These are phyloP conservation scores for Helianthus tuberosus DNA, from an alignment of 129 eudicot genomes.

Conservation along the genomic window DNA sequence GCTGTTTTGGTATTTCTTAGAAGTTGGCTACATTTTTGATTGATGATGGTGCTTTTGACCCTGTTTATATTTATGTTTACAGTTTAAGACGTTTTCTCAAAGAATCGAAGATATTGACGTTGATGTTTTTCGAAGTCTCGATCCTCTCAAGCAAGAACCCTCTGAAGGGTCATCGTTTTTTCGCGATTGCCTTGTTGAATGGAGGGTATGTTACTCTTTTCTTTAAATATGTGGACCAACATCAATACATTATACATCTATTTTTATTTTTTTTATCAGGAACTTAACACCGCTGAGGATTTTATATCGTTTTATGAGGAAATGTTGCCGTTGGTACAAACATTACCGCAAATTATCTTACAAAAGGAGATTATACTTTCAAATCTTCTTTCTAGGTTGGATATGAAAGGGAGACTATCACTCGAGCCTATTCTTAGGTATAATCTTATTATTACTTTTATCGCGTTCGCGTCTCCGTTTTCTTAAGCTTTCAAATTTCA, in stretches of 20 bases:
- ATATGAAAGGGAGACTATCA: constrained; percentile 72
- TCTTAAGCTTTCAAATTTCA: background rate
- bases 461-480: background rate
- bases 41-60: constrained; percentile 11
- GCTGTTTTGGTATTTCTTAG: background rate
- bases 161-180: constrained; percentile 75
- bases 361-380: constrained; percentile 72
- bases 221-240: background rate
- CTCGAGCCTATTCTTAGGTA: constrained; percentile 86
- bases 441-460: background rate
- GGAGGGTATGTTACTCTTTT: constrained; percentile 58
- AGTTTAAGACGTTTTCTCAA: constrained; percentile 81
- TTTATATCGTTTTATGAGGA: constrained; percentile 92
- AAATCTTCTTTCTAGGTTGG: constrained; percentile 67
- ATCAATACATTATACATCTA: background rate
- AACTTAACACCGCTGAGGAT: constrained; percentile 86
- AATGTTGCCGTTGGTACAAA: constrained; percentile 79
- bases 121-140: constrained; percentile 78
- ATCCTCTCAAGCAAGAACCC: constrained; percentile 66
- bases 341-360: constrained; percentile 69
- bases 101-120: constrained; percentile 72
- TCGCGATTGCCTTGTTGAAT: constrained; percentile 69
- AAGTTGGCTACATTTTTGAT: background rate
- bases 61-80: constrained; percentile 30
- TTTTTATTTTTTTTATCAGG: constrained; percentile 40